Conservation (phyloP, 495 filamentous ascomycete species). For the Aspergillus indologenus region DNA sequence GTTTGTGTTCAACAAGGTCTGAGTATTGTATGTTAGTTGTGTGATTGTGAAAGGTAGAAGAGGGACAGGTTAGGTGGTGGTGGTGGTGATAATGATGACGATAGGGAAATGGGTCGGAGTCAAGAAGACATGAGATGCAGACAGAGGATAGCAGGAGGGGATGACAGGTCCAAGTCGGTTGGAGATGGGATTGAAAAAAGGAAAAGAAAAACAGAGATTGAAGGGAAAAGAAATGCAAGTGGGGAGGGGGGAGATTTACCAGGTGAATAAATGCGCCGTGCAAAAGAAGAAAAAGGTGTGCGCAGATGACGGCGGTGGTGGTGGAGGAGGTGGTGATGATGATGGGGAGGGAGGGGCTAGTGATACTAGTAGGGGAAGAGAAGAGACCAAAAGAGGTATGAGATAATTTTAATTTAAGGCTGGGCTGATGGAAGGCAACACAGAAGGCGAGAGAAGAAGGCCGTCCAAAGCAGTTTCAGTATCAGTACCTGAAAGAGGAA, state of each 20-base stretch:
- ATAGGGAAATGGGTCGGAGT: not conserved
- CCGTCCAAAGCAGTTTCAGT: no score
- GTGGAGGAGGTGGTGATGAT: not conserved
- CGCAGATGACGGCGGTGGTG: not conserved
- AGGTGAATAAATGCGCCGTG: not conserved
- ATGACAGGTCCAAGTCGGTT: not conserved
- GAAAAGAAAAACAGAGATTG: no score
- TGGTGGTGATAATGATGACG: not conserved
- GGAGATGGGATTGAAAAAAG: not conserved
- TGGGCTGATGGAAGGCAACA: not conserved
- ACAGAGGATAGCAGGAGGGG: not conserved
- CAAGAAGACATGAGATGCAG: not conserved
- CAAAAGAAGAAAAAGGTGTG: not conserved
- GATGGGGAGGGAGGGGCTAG: not conserved
- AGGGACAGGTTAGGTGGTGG: not conserved
- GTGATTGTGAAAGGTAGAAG: not conserved
- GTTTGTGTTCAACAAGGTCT: not conserved
- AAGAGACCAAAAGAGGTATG: constrained; percentile 1
- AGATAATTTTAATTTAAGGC: constrained; percentile 4
- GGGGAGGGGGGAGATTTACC: not conserved
- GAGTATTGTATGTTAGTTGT: not conserved
- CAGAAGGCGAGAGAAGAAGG: not conserved
- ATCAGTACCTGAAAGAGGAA: not conserved
- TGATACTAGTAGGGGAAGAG: not conserved
- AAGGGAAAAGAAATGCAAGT: not conserved